A percentile compares a stretch with the other conserved stretches of the same genome.
Evolutionary conservation across 2,329 filamentous ascomycete species (phyloP).

Genomic region (Colletotrichum chrysophilum): DNA sequence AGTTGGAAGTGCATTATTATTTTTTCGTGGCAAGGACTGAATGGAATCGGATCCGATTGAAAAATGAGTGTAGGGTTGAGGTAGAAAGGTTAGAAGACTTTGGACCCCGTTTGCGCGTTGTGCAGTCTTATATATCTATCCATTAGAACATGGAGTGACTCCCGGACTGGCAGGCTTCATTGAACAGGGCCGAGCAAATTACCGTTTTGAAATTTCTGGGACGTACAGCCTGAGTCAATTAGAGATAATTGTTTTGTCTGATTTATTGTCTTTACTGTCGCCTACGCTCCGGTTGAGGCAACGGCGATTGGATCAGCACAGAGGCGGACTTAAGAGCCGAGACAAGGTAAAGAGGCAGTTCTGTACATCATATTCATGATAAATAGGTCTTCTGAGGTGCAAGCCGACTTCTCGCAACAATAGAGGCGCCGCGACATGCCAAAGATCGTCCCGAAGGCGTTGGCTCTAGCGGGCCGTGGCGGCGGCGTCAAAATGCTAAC

Average conservation of each 20-base stretch:
- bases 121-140: not conserved
- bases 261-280: no score
- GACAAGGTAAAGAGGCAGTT: not conserved
- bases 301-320: not conserved
- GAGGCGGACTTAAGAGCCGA: not conserved
- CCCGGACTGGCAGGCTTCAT: not conserved
- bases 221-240: not conserved
- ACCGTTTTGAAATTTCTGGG: not conserved
- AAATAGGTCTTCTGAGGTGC: no score
- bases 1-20: not conserved
- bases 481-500: not conserved
- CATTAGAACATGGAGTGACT: not conserved
- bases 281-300: not conserved
- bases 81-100: not conserved
- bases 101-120: not conserved
- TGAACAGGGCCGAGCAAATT: not conserved
- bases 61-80: not conserved
- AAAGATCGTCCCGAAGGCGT: not conserved
- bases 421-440: not conserved
- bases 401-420: not conserved
- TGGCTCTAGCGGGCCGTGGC: not conserved
- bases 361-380: not conserved
- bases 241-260: not conserved
- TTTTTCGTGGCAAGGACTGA: not conserved
- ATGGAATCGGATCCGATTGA: not conserved